Base-by-base conservation (phyloP, 768 basidiomycete species). In the Tubosaeta sp. region DNA sequence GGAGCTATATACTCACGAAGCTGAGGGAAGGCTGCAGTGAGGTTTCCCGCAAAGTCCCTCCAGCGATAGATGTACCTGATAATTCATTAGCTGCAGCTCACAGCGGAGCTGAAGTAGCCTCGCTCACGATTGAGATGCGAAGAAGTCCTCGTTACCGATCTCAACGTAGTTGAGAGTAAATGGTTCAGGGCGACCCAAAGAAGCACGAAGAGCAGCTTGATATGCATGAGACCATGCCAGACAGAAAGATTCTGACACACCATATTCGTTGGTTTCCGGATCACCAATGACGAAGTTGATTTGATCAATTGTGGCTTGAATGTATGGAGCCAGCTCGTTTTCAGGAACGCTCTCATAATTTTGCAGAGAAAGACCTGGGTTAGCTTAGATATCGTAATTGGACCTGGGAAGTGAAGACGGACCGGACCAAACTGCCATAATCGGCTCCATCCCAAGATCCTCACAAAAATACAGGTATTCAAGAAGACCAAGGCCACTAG, bases 211-310 rank as follows among this genome's bases (percentile, higher is more conserved):
- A 16, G 79, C 76, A 44, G 75, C 77, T 77, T 43, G 12, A 12
- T 14, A 40, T n/a, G 22, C 16, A 22, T 59, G 25, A 48, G 56
- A 29, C 4, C 2, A n/a, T 4, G 10, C 30, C 27, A 5, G 6
- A 9, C 8, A 11, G 6, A n/a, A 25, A 7, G 16, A 75, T 73
- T 40, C 10, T 2, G 3, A 45, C 44, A 9, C 38, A 59, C 58
- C 58, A 41, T 49, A 63, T 29, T 69, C 69, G 44, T 73, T 80
- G 34, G 69, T 74, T 6, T 63, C 53, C 2, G 75, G 67, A 53
- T 79, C 73, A 4, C 82, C 82, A n/a, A 83, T 73, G 13, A 75
- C 80, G 54, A 82, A 83, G 57, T 82, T 78, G 53, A 82, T 79
- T 76, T 83, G 80, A 49, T 80, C 76, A 29, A 74, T 73, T 1